Evolutionary conservation across 2,329 filamentous ascomycete genomes (phyloP).

Genomic region (Cordyceps farinosa): DNA sequence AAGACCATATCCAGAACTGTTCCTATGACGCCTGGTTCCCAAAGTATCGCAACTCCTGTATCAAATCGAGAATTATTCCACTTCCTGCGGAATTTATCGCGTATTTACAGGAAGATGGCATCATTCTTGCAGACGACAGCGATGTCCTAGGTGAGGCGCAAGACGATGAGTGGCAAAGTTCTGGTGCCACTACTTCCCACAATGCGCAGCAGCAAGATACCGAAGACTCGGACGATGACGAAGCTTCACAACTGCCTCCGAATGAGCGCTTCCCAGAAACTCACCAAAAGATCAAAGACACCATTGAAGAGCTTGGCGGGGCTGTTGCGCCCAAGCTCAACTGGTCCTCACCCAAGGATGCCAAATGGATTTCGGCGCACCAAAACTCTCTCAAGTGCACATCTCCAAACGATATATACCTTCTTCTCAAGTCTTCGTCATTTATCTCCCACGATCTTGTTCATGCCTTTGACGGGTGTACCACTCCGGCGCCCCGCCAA

Average conservation of each 20-base stretch:
- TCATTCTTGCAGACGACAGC: slow-evolving; percentile 74
- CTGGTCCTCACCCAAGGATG: slow-evolving; percentile 96
- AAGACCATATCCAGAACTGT: slow-evolving; percentile 87
- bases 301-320: slow-evolving; percentile 78
- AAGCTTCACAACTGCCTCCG: slow-evolving; percentile 40
- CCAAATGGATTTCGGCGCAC: slow-evolving; percentile 82
- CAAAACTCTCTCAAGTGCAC: slow-evolving; percentile 89
- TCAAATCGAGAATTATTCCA: slow-evolving; percentile 81
- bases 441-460: slow-evolving; percentile 93
- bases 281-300: slow-evolving; percentile 71
- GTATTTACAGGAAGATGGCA: slow-evolving; percentile 90
- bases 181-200: slow-evolving; percentile 26
- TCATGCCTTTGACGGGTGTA: slow-evolving; percentile 78
- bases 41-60: slow-evolving; percentile 74
- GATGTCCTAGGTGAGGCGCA: slow-evolving; percentile 50
- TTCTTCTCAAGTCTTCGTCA: slow-evolving; percentile 89
- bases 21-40: slow-evolving; percentile 92
- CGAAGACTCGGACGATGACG: slow-evolving; percentile 52
- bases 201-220: slow-evolving; percentile 41
- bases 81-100: slow-evolving; percentile 71
- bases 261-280: slow-evolving; percentile 64
- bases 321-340: slow-evolving; percentile 90
- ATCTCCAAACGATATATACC: slow-evolving; percentile 84
- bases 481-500: slow-evolving; percentile 36
- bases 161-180: slow-evolving; percentile 47